Conservation (phyloP, 371 early-diverging fungal species). For the Smittium mucronatum region DNA sequence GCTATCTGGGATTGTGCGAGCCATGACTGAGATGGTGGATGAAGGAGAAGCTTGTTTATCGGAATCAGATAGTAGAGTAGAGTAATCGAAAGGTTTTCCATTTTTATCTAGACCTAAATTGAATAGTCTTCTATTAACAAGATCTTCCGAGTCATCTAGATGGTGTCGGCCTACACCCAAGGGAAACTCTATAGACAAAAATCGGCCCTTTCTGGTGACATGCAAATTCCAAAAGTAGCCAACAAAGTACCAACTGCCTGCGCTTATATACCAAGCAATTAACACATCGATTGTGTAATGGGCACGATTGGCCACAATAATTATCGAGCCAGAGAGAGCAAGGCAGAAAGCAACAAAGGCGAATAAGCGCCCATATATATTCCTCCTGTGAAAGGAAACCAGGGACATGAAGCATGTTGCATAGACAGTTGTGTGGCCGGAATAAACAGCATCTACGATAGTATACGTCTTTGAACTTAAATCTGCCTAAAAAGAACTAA, state of each 20-base stretch:
- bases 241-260: constrained; percentile 38
- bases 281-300: constrained; percentile 45
- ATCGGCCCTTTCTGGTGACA: constrained; percentile 26
- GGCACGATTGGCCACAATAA: constrained; percentile 43
- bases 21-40: background rate
- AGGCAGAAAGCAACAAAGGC: constrained; percentile 28
- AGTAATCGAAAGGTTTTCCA: background rate
- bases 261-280: constrained; percentile 40
- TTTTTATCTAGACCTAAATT: background rate
- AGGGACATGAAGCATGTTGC: constrained; percentile 39
- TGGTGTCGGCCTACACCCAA: constrained; percentile 28
- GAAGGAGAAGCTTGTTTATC: background rate
- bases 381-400: constrained; percentile 36
- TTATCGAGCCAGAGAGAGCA: constrained; percentile 36
- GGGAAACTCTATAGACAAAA: constrained; percentile 30
- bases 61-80: background rate
- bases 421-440: constrained; percentile 45
- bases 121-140: constrained; percentile 12
- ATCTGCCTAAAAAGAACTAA: too few species aligned
- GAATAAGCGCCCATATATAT: constrained; percentile 21
- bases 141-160: constrained; percentile 17
- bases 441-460: constrained; percentile 42
- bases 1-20: background rate
- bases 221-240: constrained; percentile 38
- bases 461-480: too few species aligned